Evolutionary conservation across 345 rosid species (phyloP), one percentile per base, ranked within the genome.

Genomic region (Arabis hirsuta): DNA sequence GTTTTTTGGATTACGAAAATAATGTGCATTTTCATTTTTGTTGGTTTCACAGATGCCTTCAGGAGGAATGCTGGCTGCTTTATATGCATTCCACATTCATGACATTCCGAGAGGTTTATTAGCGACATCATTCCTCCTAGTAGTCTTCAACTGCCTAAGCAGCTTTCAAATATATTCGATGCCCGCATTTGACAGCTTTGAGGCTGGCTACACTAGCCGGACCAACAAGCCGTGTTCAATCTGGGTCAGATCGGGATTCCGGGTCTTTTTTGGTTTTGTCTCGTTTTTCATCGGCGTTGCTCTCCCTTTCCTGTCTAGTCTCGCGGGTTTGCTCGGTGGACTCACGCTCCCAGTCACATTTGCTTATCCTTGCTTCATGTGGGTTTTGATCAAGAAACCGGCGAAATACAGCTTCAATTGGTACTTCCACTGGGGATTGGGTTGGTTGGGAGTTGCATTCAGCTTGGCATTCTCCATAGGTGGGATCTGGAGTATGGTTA

Each of bases 351-450:
- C 97, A 0, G 96, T 94, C 66, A 91, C 98, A 27, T 91, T 91
- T 72, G 98, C 98, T 6, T 94, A 94, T 73, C 97, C 98, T 44
- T 94, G 98, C 87, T 94, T 94, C 89, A 91, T 94, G 97, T 94
- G 97, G 97, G 92, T 85, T 10, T 90, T 94, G 14, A 91, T 91
- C 3, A 91, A 89, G 79, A 91, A 76, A 67, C 97, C 98, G 0
- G 31, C 84, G 0, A 94, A 88, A 65, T 91, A 85, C 80, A 94
- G 95, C 85, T 91, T 94, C 88, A 89, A 82, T 31, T 94, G 96
- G 96, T 91, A 91, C 72, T 89, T 94, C 82, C 85, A 94, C 12
- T 94, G 97, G 98, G 88, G 82, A 12, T 82, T 94, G 50, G 98
- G 98, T 31, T 89, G 98, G 98, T 62, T 94, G 29, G 97, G 98